A percentile compares a stretch with the other conserved stretches of the same genome.
Evolutionary conservation across 495 filamentous ascomycete genomes (phyloP).

Genomic region (Chaetomium cochliodes): DNA sequence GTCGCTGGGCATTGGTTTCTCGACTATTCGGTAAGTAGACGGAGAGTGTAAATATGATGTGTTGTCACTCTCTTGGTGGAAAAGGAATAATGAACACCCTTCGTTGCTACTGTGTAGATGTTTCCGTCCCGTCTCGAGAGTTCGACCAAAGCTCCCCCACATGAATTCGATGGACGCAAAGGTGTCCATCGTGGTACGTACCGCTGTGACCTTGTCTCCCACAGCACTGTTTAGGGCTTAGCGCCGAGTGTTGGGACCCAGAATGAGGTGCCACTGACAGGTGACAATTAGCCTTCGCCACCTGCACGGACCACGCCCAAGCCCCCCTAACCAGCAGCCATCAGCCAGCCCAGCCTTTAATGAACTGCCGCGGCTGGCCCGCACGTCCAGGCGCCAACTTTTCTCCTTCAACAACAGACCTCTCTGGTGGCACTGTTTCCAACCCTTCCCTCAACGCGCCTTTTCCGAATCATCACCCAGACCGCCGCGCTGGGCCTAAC

Average conservation of each 20-base stretch:
- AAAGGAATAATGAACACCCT: background rate
- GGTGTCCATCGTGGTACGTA: constrained; percentile 16
- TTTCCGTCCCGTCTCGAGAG: constrained; percentile 1
- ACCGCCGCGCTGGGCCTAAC: constrained; percentile 14
- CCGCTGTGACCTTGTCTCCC: background rate
- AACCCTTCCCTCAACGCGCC: constrained; percentile 18
- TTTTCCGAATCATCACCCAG: constrained; percentile 15
- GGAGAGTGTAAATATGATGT: background rate
- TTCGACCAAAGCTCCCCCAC: constrained; percentile 24
- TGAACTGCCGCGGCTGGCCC: constrained; percentile 48
- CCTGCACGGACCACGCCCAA: constrained; percentile 21
- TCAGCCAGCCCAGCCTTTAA: constrained; percentile 27
- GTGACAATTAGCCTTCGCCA: constrained; percentile 7
- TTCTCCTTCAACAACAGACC: constrained; percentile 35
- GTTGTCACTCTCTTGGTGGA: constrained; percentile 1
- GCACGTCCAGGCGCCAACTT: constrained; percentile 30
- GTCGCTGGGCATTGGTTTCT: constrained; percentile 12
- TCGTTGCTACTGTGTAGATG: constrained; percentile 1
- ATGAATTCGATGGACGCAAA: constrained; percentile 25
- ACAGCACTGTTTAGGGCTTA: background rate
- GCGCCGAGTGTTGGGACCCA: background rate
- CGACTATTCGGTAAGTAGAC: background rate
- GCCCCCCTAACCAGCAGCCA: background rate
- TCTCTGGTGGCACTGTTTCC: constrained; percentile 14
- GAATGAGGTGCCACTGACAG: background rate